Evolutionary conservation across 176 grass and related monocot species (phyloP).

Genomic region (Aegilops umbellulata): DNA sequence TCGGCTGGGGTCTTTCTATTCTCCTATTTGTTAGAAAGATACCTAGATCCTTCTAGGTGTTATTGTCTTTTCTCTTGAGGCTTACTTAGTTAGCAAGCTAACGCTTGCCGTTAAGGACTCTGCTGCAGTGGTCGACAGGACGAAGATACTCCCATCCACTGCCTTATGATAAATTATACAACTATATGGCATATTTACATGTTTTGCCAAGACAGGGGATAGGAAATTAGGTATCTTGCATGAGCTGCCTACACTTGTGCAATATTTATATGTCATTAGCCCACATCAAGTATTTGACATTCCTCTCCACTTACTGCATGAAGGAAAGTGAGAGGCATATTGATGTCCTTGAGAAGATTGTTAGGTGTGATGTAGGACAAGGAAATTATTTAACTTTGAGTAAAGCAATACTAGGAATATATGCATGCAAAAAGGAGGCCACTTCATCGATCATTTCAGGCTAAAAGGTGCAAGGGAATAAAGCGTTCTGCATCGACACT

Average conservation of each 20-base stretch:
- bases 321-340: constrained; percentile 27
- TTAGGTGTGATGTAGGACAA: constrained; percentile 41
- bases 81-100: constrained; percentile 9
- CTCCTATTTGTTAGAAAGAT: neutral
- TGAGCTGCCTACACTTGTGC: constrained; percentile 14
- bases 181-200: neutral
- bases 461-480: constrained; percentile 37
- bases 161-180: constrained; percentile 1
- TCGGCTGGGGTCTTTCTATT: neutral
- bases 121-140: neutral
- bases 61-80: neutral
- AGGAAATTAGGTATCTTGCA: constrained; percentile 20
- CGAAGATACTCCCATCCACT: constrained; percentile 16
- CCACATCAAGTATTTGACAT: constrained; percentile 47
- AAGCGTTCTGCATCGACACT: constrained; percentile 24
- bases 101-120: neutral
- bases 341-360: constrained; percentile 18
- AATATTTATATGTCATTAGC: constrained; percentile 13
- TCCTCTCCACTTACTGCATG: constrained; percentile 30
- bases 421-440: constrained; percentile 53
- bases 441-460: constrained; percentile 48
- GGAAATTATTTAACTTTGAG: constrained; percentile 32
- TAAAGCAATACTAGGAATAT: constrained; percentile 87
- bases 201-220: constrained; percentile 9
- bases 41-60: neutral